Conservation (phyloP, 352 stramenopile genomes). For the Globisporangium irregulare region DNA sequence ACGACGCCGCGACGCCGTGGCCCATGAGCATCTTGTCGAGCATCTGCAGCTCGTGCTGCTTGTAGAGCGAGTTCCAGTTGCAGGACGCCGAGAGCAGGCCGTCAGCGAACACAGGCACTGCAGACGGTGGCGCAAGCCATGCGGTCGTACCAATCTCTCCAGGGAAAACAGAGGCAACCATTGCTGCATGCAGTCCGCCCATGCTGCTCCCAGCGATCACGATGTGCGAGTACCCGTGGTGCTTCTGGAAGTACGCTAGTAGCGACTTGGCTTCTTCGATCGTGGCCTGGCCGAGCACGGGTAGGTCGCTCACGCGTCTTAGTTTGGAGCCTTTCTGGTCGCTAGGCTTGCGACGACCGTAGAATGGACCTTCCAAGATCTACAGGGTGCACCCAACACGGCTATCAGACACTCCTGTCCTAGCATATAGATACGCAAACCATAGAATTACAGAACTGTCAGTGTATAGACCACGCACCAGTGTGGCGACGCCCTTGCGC, state of each 20-base stretch:
- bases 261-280: constrained; percentile 85
- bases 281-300: constrained; percentile 70
- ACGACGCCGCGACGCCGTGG: constrained; percentile 25
- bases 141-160: constrained; percentile 60
- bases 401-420: neutral
- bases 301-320: constrained; percentile 63
- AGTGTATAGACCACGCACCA: constrained; percentile 30
- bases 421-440: neutral
- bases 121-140: constrained; percentile 73
- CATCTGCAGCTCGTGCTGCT: constrained; percentile 60
- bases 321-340: constrained; percentile 78
- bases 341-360: constrained; percentile 58
- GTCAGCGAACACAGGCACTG: constrained; percentile 67
- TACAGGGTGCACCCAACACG: constrained; percentile 13
- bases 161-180: constrained; percentile 70
- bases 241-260: constrained; percentile 53
- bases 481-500: constrained; percentile 51
- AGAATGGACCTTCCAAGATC: constrained; percentile 82
- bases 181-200: constrained; percentile 73
- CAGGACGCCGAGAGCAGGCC: constrained; percentile 73
- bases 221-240: constrained; percentile 50
- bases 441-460: neutral
- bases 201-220: constrained; percentile 74
- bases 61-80: constrained; percentile 72
- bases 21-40: constrained; percentile 68